These are phyloP conservation scores for Arabidopsis thaliana DNA, from an alignment of 345 rosid genomes.

Conservation along the genomic window DNA sequence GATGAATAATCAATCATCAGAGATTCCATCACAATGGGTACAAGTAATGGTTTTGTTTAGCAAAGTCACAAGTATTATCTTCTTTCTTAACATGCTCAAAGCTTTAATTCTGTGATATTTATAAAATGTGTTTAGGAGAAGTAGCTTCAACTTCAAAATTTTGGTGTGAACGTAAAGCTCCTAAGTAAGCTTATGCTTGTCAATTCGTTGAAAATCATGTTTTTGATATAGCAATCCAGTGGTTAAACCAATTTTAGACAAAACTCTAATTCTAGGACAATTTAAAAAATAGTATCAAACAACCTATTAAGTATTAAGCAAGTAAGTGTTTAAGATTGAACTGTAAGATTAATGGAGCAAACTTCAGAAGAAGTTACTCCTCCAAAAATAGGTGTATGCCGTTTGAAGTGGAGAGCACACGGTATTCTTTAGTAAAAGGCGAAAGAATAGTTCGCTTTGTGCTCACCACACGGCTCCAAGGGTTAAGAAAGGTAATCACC, in stretches of 20 bases:
- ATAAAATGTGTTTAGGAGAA: not conserved
- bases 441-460: slow-evolving; percentile 62
- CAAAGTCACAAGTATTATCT: too few relatives aligned
- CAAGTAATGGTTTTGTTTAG: not conserved
- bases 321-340: not conserved
- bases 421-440: slow-evolving; percentile 72
- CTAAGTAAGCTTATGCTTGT: not conserved
- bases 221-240: too few relatives aligned
- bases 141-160: not conserved
- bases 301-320: too few relatives aligned
- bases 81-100: slow-evolving; percentile 4
- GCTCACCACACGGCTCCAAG: slow-evolving; percentile 46
- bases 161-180: not conserved
- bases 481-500: accelerated
- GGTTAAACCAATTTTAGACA: too few relatives aligned
- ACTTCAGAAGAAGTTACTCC: slow-evolving; percentile 17
- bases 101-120: not conserved
- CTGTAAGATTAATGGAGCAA: not conserved
- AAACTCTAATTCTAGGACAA: too few relatives aligned
- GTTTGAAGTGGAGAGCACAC: slow-evolving; percentile 33
- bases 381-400: slow-evolving; percentile 41
- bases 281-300: too few relatives aligned
- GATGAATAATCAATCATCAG: slow-evolving; percentile 26
- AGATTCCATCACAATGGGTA: slow-evolving; percentile 6
- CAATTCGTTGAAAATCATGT: too few relatives aligned